Evolutionary conservation across 2,329 filamentous ascomycete genomes (phyloP).

Genomic region (Curvularia sp.): DNA sequence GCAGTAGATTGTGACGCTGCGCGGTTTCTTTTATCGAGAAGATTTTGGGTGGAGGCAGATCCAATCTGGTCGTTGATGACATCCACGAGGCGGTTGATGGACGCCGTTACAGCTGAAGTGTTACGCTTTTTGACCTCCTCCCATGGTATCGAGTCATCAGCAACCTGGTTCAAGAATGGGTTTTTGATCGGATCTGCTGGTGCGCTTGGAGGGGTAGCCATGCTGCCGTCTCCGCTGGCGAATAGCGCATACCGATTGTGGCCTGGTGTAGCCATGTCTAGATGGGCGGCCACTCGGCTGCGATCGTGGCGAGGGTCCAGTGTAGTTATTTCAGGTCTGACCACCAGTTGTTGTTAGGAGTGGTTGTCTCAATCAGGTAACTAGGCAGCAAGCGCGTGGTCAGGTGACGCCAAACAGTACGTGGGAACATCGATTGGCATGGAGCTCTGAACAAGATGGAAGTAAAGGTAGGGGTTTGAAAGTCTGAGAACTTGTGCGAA

Average conservation of each 20-base stretch:
- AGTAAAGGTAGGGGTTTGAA: neutral
- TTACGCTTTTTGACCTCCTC: slow-evolving; percentile 37
- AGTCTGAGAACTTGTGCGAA: neutral
- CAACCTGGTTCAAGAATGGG: slow-evolving; percentile 35
- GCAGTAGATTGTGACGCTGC: slow-evolving; percentile 17
- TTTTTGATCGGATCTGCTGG: slow-evolving; percentile 18
- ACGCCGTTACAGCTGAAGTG: slow-evolving; percentile 7
- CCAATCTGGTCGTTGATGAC: slow-evolving; percentile 15
- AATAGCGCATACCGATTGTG: slow-evolving; percentile 40
- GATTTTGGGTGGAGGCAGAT: neutral
- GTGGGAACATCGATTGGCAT: slow-evolving; percentile 3
- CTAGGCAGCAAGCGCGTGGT: slow-evolving; percentile 17
- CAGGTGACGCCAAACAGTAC: slow-evolving; percentile 11
- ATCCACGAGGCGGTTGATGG: slow-evolving; percentile 12
- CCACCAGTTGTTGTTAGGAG: neutral
- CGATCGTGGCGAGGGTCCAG: neutral
- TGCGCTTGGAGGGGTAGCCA: slow-evolving; percentile 3
- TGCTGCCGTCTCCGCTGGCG: slow-evolving; percentile 20
- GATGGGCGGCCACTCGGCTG: neutral
- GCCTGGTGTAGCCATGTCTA: slow-evolving; percentile 25
- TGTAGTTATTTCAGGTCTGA: neutral
- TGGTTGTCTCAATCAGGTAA: neutral
- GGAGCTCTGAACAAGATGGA: neutral
- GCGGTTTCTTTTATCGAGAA: slow-evolving; percentile 6
- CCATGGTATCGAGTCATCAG: slow-evolving; percentile 36